Conservation (phyloP, 345 rosid species). For the Anacardium occidentale region DNA sequence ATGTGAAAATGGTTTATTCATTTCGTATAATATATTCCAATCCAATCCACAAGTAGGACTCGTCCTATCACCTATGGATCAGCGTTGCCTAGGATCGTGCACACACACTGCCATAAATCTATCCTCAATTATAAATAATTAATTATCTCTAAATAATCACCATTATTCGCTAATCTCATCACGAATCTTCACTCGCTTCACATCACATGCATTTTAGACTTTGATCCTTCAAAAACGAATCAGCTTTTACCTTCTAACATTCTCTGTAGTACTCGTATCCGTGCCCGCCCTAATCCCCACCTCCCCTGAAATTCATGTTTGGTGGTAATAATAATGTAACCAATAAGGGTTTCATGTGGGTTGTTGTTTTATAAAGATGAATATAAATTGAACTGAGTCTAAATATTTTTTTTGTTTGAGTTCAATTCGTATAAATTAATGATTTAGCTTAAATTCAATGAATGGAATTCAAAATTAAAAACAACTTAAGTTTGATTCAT, state of each 20-base stretch:
- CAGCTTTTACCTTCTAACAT: conserved; percentile 25
- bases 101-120: conserved; percentile 1
- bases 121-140: conserved; percentile 8
- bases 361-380: no score
- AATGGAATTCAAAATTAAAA: no score
- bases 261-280: conserved; percentile 24
- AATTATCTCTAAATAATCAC: background rate
- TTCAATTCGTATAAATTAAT: no score
- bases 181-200: conserved; percentile 11
- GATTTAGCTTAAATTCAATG: no score
- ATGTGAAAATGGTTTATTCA: conserved; percentile 7
- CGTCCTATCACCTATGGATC: conserved; percentile 34
- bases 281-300: background rate
- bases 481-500: no score
- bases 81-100: conserved; percentile 50
- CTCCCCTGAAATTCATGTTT: conserved; percentile 32
- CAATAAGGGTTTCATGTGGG: no score
- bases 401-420: no score
- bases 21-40: no score
- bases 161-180: conserved; percentile 3
- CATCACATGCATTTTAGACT: conserved; percentile 18
- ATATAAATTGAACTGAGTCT: no score
- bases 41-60: no score
- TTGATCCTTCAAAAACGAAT: conserved; percentile 10
- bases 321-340: no score